phyloP scores from a whole-genome alignment of 768 basidiomycete species.

The Amanita phalloides region DNA sequence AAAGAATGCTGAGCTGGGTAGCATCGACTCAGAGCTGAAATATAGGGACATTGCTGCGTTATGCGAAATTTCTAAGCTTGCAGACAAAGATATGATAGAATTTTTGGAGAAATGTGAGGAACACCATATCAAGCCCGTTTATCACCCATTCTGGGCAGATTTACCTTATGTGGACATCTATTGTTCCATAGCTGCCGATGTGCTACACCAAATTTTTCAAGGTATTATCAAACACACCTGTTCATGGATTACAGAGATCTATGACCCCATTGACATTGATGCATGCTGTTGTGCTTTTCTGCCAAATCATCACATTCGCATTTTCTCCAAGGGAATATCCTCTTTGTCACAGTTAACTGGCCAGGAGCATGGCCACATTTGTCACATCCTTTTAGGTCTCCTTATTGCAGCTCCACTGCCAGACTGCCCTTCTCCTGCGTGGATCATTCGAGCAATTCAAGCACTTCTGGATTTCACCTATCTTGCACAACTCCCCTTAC shows the following conservation, averaged over 20 bases:
- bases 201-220: slow-evolving; percentile 31
- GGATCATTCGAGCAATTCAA: background rate
- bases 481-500: slow-evolving; percentile 8
- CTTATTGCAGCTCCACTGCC: background rate
- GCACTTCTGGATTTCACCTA: slow-evolving; percentile 18
- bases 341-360: slow-evolving; percentile 10
- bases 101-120: background rate
- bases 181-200: slow-evolving; percentile 22
- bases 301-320: slow-evolving; percentile 13
- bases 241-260: slow-evolving; percentile 15
- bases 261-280: slow-evolving; percentile 18
- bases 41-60: background rate
- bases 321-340: slow-evolving; percentile 25
- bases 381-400: slow-evolving; percentile 6
- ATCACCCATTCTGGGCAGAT: slow-evolving; percentile 16
- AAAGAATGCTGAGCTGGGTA: slow-evolving; percentile 11
- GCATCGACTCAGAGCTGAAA: background rate
- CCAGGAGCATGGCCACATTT: slow-evolving; percentile 4
- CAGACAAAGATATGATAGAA: background rate
- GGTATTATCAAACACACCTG: slow-evolving; percentile 28
- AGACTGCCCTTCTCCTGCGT: background rate
- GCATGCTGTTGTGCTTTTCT: slow-evolving; percentile 16
- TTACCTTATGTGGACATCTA: slow-evolving; percentile 24
- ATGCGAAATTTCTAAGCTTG: background rate
- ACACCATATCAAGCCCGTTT: background rate